Base-by-base conservation (phyloP, 441 rosid species). In the Bruguiera hainesii region DNA sequence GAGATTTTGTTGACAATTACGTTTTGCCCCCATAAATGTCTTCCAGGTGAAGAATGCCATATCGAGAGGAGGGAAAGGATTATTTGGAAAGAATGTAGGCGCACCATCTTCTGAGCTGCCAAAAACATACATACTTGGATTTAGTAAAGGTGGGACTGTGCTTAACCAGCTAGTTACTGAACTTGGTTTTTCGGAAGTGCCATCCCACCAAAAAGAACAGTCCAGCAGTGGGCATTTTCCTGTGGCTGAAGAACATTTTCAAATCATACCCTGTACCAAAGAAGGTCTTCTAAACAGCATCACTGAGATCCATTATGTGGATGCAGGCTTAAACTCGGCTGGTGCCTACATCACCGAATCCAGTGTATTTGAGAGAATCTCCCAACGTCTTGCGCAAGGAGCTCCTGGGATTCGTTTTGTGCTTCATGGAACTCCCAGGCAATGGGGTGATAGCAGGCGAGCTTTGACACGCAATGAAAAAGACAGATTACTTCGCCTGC, bases 341-440 rank as follows among this genome's bases (percentile, higher is more conserved):
- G 93, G 97, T 11, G 97, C 97, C 3, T 91, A 93, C 71, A 78
- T 89, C 61, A 88, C 88, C 39, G 86, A 91, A 53, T 62, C 64
- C 1, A 70, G 66, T 20, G 87, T 88, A 66, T 83, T 88, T 42
- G 73, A 75, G 51, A 71, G 77, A 51, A 78, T 93, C 62, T 76
- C 87, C 8, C 77, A 77, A 49, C 84, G 69, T 16, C 60, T 84
- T 26, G 61, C 29, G 21, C 75, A 67, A 64, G 78, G 76, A 53
- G 71, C 48, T 30, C 61, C 67, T 19, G 61, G 71, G 18, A 30
- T 91, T 53, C 83, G 87, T 8, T 78, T 93, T 51, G 18, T 84
- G 61, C 74, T 91, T 49, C 97, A 88, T 39, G 97, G 97, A 79
- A 91, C 97, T 76, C 97, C 98, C 0, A 84, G 96, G 81, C 97